A percentile compares a stretch with the other conserved stretches of the same genome.
These are phyloP conservation scores for Fraxinus paxiana DNA, from an alignment of 305 asterid genomes.

Conservation along the genomic window DNA sequence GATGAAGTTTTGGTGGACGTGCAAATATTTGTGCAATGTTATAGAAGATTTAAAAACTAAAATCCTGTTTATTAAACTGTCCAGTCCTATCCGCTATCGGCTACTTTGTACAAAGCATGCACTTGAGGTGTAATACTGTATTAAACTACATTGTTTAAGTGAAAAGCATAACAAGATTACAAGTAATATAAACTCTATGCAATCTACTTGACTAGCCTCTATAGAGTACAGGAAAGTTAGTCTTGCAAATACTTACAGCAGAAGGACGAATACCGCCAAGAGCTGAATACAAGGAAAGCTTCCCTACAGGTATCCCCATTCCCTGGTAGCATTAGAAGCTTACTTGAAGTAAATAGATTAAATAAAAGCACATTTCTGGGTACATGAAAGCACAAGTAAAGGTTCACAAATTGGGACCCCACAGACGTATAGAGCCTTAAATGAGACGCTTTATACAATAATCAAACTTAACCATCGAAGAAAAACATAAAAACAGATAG, in stretches of 20 bases:
- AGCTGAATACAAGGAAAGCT: conserved; percentile 85
- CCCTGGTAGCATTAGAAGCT: conserved; percentile 51
- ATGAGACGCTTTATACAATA: not conserved
- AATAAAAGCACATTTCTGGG: not conserved
- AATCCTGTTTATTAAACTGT: not conserved
- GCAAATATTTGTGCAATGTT: not conserved
- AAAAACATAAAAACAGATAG: not conserved
- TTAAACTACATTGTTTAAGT: not conserved
- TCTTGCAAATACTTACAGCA: conserved; percentile 58
- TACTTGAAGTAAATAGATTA: not conserved
- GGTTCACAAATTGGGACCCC: not conserved
- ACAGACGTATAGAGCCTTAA: not conserved
- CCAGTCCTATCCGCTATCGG: not conserved
- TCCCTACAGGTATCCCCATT: conserved; percentile 98
- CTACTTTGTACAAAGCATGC: not conserved
- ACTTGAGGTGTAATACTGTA: not conserved
- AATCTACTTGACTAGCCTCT: not conserved
- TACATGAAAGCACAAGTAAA: not conserved
- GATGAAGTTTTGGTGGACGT: not conserved
- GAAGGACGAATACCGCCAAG: conserved; percentile 98
- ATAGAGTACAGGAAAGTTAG: conserved; percentile 13
- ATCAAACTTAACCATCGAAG: not conserved
- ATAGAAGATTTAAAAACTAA: not conserved
- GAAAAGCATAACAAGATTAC: conserved; percentile 22
- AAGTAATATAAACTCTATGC: not conserved